These are phyloP conservation scores for Fusarium sambucinum DNA, from an alignment of 2,329 filamentous ascomycete species.

Conservation along the genomic window DNA sequence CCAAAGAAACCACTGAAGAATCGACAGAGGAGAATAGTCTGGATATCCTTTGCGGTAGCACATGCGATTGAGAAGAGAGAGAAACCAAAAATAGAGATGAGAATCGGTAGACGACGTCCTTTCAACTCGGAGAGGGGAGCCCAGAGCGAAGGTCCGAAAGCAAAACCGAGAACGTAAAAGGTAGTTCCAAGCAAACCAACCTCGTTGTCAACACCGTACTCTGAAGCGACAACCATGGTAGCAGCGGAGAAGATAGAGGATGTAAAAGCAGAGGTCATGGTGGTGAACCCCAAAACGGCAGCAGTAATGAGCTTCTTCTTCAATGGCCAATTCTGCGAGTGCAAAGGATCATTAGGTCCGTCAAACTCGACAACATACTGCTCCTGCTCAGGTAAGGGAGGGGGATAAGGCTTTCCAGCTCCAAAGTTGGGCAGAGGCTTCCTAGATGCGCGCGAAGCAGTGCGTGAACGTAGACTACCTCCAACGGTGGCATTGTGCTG, in stretches of 20 bases:
- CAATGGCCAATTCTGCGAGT: conserved; percentile 88
- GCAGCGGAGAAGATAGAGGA: conserved; percentile 81
- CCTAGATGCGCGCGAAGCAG: conserved; percentile 60
- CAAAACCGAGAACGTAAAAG: conserved; percentile 78
- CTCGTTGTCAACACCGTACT: conserved; percentile 72
- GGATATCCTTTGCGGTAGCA: conserved; percentile 75
- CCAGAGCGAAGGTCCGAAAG: conserved; percentile 77
- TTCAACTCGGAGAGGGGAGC: conserved; percentile 79
- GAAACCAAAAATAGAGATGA: conserved; percentile 75
- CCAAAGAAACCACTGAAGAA: conserved; percentile 82
- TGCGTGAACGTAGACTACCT: conserved; percentile 53
- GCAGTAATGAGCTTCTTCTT: conserved; percentile 80
- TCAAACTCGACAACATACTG: conserved; percentile 89
- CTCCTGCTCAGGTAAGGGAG: conserved; percentile 75
- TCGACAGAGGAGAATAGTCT: conserved; percentile 76
- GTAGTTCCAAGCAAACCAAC: conserved; percentile 75
- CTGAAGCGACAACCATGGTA: conserved; percentile 65
- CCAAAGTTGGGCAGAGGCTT: conserved; percentile 77
- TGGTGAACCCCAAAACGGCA: conserved; percentile 78
- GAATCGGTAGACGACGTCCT: conserved; percentile 73
- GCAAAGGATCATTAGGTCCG: conserved; percentile 83
- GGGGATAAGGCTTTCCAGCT: conserved; percentile 79
- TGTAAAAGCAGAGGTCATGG: conserved; percentile 77
- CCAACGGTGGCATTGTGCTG: conserved; percentile 82
- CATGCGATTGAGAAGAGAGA: conserved; percentile 75